These are phyloP conservation scores for Neurospora intermedia DNA, from an alignment of 495 filamentous ascomycete genomes.

Conservation along the genomic window DNA sequence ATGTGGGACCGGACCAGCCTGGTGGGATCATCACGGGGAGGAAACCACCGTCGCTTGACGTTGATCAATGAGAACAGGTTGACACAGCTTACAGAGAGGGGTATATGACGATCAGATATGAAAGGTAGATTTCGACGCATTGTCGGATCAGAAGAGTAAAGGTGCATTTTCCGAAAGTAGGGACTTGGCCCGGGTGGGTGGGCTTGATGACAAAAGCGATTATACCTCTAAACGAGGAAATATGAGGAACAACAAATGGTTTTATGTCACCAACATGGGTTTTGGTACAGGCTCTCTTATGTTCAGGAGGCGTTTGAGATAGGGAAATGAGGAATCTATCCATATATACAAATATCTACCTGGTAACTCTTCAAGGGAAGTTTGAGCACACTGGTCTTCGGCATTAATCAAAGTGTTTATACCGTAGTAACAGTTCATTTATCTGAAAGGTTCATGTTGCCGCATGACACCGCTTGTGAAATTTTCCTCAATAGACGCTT, in stretches of 20 bases:
- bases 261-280: not conserved
- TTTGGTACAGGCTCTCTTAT: not conserved
- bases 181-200: not conserved
- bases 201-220: not conserved
- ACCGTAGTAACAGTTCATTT: not conserved
- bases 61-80: not conserved
- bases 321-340: not conserved
- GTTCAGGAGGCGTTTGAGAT: not conserved
- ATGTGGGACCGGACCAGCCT: not conserved
- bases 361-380: no score
- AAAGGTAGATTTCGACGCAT: not conserved
- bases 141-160: not conserved
- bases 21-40: not conserved
- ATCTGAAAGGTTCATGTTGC: not conserved
- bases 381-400: no score
- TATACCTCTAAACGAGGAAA: not conserved
- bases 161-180: not conserved
- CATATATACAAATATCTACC: not conserved
- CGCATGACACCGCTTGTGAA: not conserved
- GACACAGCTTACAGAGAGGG: not conserved
- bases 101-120: not conserved
- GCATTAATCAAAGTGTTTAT: no score
- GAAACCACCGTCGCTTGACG: not conserved
- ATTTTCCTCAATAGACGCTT: not conserved
- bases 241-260: not conserved